Conservation (phyloP, 2,329 filamentous ascomycete species). For the Venturia effusa region DNA sequence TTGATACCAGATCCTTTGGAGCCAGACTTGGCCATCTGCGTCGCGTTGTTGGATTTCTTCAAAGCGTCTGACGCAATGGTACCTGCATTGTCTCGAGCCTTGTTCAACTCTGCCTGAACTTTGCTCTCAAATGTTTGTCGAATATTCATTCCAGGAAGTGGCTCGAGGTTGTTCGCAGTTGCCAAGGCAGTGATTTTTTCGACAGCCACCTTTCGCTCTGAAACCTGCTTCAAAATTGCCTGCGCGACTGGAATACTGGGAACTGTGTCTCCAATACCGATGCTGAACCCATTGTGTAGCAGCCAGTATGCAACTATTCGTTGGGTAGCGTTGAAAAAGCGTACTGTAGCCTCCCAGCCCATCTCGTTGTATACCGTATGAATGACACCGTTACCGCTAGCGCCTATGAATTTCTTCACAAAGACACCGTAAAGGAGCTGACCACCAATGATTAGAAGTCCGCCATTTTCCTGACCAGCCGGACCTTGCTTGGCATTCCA, state of each 20-base stretch:
- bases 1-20: conserved; percentile 99
- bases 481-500: conserved; percentile 45
- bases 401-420: conserved; percentile 90
- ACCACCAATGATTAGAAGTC: conserved; percentile 73
- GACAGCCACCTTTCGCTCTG: conserved; percentile 72
- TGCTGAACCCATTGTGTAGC: conserved; percentile 90
- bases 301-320: conserved; percentile 96
- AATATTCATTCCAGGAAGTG: conserved; percentile 96
- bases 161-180: conserved; percentile 77
- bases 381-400: conserved; percentile 78
- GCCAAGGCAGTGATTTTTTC: conserved; percentile 64
- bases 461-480: conserved; percentile 61
- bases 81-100: conserved; percentile 92
- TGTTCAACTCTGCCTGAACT: conserved; percentile 88
- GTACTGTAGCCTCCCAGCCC: conserved; percentile 73
- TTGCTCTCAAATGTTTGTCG: conserved; percentile 97
- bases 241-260: conserved; percentile 66
- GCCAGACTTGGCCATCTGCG: conserved; percentile 90
- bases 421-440: conserved; percentile 84
- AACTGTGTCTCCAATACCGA: conserved; percentile 96
- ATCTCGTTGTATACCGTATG: conserved; percentile 96
- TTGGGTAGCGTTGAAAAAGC: conserved; percentile 92
- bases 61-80: conserved; percentile 82
- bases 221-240: conserved; percentile 73
- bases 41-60: conserved; percentile 92